These are phyloP conservation scores for Cladosporium velox DNA, from an alignment of 2,329 filamentous ascomycete species.

Conservation along the genomic window DNA sequence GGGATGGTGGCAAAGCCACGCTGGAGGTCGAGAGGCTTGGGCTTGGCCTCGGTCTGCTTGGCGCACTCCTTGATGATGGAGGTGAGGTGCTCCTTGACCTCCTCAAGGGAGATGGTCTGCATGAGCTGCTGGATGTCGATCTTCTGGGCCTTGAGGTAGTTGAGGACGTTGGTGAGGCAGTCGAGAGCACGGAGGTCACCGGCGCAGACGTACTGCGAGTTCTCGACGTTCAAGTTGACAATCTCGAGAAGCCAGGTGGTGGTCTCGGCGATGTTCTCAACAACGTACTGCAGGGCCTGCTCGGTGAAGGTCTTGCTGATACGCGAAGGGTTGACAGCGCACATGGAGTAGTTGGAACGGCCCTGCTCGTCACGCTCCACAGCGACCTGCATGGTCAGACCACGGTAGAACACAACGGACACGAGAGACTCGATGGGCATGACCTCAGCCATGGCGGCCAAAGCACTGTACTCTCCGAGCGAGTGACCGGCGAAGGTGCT, in stretches of 20 bases:
- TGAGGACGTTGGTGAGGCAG: constrained; percentile 75
- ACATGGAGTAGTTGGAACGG: constrained; percentile 98
- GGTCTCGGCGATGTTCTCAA: constrained; percentile 90
- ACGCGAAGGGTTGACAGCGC: constrained; percentile 95
- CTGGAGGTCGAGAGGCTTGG: constrained; percentile 82
- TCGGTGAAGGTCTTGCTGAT: constrained; percentile 99
- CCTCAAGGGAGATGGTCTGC: constrained; percentile 80
- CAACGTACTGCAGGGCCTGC: constrained; percentile 92
- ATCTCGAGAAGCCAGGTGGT: constrained; percentile 97
- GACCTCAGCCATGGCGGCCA: constrained; percentile 93
- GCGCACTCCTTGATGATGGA: constrained; percentile 90
- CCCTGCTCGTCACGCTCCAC: constrained; percentile 93
- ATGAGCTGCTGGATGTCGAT: constrained; percentile 95
- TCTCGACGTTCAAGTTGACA: constrained; percentile 86
- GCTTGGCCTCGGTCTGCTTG: constrained; percentile 84
- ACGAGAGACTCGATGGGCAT: constrained; percentile 99
- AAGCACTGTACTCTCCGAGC: constrained; percentile 94
- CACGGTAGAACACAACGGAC: constrained; percentile 98
- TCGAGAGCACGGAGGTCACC: constrained; percentile 67
- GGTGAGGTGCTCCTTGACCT: constrained; percentile 84
- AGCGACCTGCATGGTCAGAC: constrained; percentile 97
- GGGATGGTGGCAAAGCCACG: constrained; percentile 97
- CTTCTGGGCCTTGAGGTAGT: constrained; percentile 95
- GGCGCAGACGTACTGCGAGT: constrained; percentile 70
- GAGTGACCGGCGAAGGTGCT: constrained; percentile 98